Evolutionary conservation across 2,329 filamentous ascomycete species (phyloP), one percentile per base, ranked within the genome.

Genomic region (Apiospora aurea): DNA sequence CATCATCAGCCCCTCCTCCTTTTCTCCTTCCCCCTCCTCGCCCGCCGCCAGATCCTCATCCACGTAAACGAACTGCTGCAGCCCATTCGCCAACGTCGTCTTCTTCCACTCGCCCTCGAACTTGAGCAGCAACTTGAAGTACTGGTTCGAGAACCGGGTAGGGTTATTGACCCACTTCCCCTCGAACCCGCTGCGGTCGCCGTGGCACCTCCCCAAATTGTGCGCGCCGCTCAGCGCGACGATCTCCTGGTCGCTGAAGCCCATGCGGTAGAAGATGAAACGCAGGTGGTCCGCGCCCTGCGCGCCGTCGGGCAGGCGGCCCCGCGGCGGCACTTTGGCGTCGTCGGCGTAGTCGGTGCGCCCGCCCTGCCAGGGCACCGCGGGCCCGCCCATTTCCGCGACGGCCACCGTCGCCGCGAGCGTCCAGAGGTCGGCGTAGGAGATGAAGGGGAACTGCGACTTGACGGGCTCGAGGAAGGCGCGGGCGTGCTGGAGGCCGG

Each of bases 241-340:
- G 82, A 98, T 98, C 85, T 98, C 95, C 79, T 92, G 93, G 85
- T 98, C 96, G 83, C 94, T 91, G 88, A 98, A 98, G 76, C 96
- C 95, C 96, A 98, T 98, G 81, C 96, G 94, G 81, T 91, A 89
- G 84, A 98, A 98, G 85, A 98, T 94, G 84, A 89, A 89, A 78
- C 96, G 92, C 78, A 98, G 88, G 84, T 98, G 96, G 79, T 91
- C 90, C 73, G 92, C 87, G 73, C 89, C 92, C 87, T 97, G 90
- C 77, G 90, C 83, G 69, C 89, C 96, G 82, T 98, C 95, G 74
- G 95, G 93, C 26, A 95, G 88, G 2, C 81, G 71, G 0, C 90
- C 90, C 0, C 87, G 84, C 0, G 89, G 89, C 1, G 89, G 88
- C 13, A 90, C 79, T 77, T 88, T 89, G 75, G 81, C 85, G 77